Evolutionary conservation across 1,284 basidiomycete species (phyloP).

Genomic region (Ceraceosorus bombacis): DNA sequence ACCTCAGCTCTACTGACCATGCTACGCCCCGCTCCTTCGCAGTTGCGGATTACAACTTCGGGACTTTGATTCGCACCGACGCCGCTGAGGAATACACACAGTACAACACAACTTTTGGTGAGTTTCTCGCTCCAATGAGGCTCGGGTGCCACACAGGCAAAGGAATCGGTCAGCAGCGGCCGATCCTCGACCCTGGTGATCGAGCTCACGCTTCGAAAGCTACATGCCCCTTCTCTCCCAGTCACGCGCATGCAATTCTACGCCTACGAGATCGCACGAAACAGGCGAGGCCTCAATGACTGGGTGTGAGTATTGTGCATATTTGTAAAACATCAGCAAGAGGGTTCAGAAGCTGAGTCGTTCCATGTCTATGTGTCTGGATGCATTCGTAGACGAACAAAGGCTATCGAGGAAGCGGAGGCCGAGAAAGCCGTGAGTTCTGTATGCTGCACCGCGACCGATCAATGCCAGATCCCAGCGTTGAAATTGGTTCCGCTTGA

Average conservation of each 20-base stretch:
- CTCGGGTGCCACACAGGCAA: neutral
- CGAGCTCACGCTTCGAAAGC: slow-evolving; percentile 3
- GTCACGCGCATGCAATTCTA: slow-evolving; percentile 66
- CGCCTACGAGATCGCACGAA: slow-evolving; percentile 88
- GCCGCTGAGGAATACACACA: slow-evolving; percentile 77
- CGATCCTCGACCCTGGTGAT: neutral
- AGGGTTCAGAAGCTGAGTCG: slow-evolving; percentile 2
- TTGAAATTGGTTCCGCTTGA: neutral
- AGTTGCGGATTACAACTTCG: slow-evolving; percentile 91
- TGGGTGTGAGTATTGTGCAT: slow-evolving; percentile 50
- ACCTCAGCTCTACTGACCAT: too few species aligned
- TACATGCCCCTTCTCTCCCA: slow-evolving; percentile 22
- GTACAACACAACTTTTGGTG: slow-evolving; percentile 89
- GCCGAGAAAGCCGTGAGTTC: slow-evolving; percentile 16
- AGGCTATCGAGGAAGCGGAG: slow-evolving; percentile 34
- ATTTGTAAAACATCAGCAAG: neutral
- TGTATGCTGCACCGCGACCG: neutral
- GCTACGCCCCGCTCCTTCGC: neutral
- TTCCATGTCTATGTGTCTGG: too few species aligned
- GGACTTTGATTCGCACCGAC: slow-evolving; percentile 81
- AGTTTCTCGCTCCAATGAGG: slow-evolving; percentile 24
- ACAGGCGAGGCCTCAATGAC: slow-evolving; percentile 85
- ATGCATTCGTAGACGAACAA: slow-evolving; percentile 17
- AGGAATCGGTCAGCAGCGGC: neutral
- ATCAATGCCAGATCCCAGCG: neutral